Evolutionary conservation across 78 protist species (phyloP).

Genomic region (Dictyostelium capitatum): DNA sequence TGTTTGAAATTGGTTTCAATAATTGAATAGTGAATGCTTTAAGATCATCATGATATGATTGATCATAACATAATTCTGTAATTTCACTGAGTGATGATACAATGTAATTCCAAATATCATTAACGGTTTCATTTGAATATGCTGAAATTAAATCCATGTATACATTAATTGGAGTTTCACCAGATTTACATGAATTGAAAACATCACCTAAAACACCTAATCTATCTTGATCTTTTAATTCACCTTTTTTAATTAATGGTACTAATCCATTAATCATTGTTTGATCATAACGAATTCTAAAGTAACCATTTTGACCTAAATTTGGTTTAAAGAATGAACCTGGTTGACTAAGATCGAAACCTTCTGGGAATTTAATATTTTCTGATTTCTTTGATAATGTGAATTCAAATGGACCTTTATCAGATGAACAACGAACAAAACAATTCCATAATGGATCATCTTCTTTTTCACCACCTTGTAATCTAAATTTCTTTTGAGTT

Average conservation of each 20-base stretch:
- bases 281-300: slow-evolving; percentile 83
- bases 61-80: background rate
- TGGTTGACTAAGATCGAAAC: background rate
- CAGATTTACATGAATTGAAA: background rate
- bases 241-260: slow-evolving; percentile 38
- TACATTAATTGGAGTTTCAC: background rate
- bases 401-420: background rate
- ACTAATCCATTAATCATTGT: background rate
- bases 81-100: background rate
- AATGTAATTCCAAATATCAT: background rate
- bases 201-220: slow-evolving; percentile 27
- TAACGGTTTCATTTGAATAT: slow-evolving; percentile 14
- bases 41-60: background rate
- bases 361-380: slow-evolving; percentile 26
- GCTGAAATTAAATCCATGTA: slow-evolving; percentile 52
- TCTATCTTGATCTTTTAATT: slow-evolving; percentile 36
- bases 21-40: background rate
- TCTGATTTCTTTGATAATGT: background rate
- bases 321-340: slow-evolving; percentile 92
- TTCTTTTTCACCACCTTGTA: background rate
- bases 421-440: slow-evolving; percentile 30
- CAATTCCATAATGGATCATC: slow-evolving; percentile 55
- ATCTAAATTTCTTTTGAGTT: slow-evolving; percentile 59
- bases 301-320: slow-evolving; percentile 88
- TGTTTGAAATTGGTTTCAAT: background rate